Conservation (phyloP, 306 rosid genomes). For the Quercus glauca region DNA sequence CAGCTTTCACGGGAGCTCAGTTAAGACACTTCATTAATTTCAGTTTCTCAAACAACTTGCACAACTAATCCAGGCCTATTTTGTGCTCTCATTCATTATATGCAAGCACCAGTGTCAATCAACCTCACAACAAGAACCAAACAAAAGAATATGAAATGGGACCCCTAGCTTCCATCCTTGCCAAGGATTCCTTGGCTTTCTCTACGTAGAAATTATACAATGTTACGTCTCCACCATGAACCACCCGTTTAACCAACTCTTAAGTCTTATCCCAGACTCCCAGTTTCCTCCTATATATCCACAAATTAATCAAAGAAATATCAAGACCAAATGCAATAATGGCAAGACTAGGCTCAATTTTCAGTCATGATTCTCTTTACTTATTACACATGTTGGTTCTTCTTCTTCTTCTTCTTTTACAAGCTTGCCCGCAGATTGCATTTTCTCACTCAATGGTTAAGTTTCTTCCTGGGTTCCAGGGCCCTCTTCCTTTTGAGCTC, state of each 20-base stretch:
- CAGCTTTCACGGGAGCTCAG: too few relatives aligned
- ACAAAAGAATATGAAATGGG: too few relatives aligned
- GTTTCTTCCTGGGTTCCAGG: constrained; percentile 66
- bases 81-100: neutral
- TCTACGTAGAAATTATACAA: neutral
- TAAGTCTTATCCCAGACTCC: too few relatives aligned
- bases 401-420: constrained; percentile 4
- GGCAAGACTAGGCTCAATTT: neutral
- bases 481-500: constrained; percentile 61
- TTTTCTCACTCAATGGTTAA: constrained; percentile 20
- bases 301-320: neutral
- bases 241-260: neutral
- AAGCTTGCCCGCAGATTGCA: constrained; percentile 12
- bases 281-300: neutral
- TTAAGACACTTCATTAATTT: too few relatives aligned
- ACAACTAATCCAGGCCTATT: neutral
- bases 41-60: too few relatives aligned
- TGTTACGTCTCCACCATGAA: neutral
- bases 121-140: neutral
- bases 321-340: neutral
- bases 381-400: neutral
- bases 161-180: too few relatives aligned
- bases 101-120: neutral
- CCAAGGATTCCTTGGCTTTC: neutral
- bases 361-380: neutral